Evolutionary conservation across 192 early-diverging fungal genomes (phyloP), one percentile per base, ranked within the genome.

Genomic region (Geranomyces variabilis): DNA sequence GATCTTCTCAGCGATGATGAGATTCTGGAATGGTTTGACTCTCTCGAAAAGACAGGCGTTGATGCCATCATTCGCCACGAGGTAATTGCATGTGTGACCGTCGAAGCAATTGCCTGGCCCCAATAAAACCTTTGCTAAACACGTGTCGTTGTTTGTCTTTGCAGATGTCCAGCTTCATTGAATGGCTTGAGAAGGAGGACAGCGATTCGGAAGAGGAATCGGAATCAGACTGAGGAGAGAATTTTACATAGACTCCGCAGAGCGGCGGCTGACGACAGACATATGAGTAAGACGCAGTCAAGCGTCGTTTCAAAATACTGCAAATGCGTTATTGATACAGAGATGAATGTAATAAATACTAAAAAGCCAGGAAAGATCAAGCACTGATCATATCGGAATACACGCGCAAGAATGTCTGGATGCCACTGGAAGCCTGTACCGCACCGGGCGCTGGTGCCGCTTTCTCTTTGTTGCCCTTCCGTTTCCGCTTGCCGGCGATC

Each of bases 331-430:
- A 41, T 41, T 41, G 36, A 41, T 41, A 41, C 36, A 41, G 36
- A 41, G 5, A 41, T 7, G 3, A 41, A 41, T 41, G 36, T 7
- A 41, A 41, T 41, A 41, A 41, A 41, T 41, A 41, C 5, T 41
- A 41, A 10, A 10, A 41, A 3, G 36, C 10, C 10, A 3, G 36
- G 36, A 3, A 7, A 10, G 10, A 41, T 41, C 36, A 41, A 7
- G 36, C 36, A 3, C 10, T 41, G 36, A 7, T 41, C 5, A 41
- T 3, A 10, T 41, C 36, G 10, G 36, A 41, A 41, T 41, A 41
- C 36, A 41, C 36, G 10, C 36, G 36, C 63, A 64, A 22, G 29
- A 64, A 64, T 15, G 43, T 45, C 41, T 64, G 21, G 21, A 64
- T 64, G 5, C 63, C 63, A 19, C 33, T 64, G 1, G 45, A 21